Evolutionary conservation across 208 protist species (phyloP).

Genomic region (Acanthamoeba pearcei): DNA sequence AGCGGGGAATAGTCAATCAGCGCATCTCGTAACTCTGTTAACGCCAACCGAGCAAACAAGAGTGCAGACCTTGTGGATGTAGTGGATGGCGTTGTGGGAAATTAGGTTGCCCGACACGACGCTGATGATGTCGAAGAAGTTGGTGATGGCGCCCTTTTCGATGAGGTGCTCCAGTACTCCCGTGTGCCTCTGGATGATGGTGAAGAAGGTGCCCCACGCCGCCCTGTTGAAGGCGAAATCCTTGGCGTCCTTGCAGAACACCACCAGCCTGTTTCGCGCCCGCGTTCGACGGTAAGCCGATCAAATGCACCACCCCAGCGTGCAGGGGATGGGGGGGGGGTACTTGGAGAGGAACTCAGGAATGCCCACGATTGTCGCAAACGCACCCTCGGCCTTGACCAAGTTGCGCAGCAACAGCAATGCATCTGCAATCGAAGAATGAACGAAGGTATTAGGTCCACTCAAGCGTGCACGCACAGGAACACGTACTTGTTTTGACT

Average conservation of each 20-base stretch:
- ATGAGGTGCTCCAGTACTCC: constrained; percentile 64
- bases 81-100: constrained; percentile 55
- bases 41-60: not conserved
- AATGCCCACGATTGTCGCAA: not conserved
- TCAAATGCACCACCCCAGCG: not conserved
- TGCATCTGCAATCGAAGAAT: not conserved
- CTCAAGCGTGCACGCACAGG: not conserved
- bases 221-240: constrained; percentile 40
- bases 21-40: not conserved
- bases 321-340: no score
- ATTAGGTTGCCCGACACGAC: constrained; percentile 67
- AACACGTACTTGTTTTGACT: constrained; percentile 39
- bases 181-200: constrained; percentile 8
- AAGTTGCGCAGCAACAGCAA: constrained; percentile 34
- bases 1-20: not conserved
- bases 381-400: not conserved
- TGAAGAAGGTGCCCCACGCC: constrained; percentile 65
- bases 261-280: not conserved
- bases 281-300: not conserved
- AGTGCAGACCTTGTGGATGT: constrained; percentile 55
- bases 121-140: constrained; percentile 62
- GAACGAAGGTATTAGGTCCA: not conserved
- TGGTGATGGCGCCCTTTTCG: constrained; percentile 1
- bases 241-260: constrained; percentile 46
- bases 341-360: constrained; percentile 38